Evolutionary conservation across 208 protist species (phyloP).

Genomic region (Trypanosoma congolense): DNA sequence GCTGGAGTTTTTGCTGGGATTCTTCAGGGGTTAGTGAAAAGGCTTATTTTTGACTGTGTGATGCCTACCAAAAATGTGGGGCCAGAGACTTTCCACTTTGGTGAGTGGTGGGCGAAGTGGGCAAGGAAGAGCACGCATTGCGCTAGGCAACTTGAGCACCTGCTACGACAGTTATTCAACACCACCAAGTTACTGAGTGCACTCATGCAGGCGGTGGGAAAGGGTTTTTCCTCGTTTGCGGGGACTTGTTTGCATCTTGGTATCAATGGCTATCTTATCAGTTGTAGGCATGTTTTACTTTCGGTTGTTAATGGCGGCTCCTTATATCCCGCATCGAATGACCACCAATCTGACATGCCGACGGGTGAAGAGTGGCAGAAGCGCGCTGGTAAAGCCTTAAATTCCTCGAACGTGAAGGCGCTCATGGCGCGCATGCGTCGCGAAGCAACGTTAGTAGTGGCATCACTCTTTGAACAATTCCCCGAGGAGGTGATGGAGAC

Average conservation of each 20-base stretch:
- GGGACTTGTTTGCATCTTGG: slow-evolving; percentile 54
- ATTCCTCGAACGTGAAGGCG: slow-evolving; percentile 34
- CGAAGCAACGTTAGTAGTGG: slow-evolving; percentile 37
- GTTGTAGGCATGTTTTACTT: slow-evolving; percentile 56
- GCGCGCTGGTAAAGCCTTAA: slow-evolving; percentile 27
- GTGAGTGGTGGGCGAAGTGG: slow-evolving; percentile 20
- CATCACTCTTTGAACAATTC: slow-evolving; percentile 77
- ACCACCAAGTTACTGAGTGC: slow-evolving; percentile 57
- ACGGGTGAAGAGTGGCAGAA: slow-evolving; percentile 10
- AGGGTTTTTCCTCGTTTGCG: slow-evolving; percentile 59
- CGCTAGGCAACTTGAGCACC: slow-evolving; percentile 46
- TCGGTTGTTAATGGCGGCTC: slow-evolving; percentile 20
- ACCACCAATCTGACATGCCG: neutral
- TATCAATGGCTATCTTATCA: slow-evolving; percentile 70
- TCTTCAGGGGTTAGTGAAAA: slow-evolving; percentile 60
- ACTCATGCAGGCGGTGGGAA: slow-evolving; percentile 62
- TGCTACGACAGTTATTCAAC: slow-evolving; percentile 50
- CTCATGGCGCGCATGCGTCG: slow-evolving; percentile 52
- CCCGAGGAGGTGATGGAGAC: slow-evolving; percentile 54
- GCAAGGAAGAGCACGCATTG: slow-evolving; percentile 19
- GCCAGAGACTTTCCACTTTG: slow-evolving; percentile 19
- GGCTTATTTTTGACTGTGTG: slow-evolving; percentile 57
- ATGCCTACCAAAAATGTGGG: slow-evolving; percentile 12
- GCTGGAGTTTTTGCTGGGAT: slow-evolving; percentile 43
- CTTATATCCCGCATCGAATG: slow-evolving; percentile 2